Base-by-base conservation (phyloP, 129 eudicot species). In the Pulicaria dysenterica region DNA sequence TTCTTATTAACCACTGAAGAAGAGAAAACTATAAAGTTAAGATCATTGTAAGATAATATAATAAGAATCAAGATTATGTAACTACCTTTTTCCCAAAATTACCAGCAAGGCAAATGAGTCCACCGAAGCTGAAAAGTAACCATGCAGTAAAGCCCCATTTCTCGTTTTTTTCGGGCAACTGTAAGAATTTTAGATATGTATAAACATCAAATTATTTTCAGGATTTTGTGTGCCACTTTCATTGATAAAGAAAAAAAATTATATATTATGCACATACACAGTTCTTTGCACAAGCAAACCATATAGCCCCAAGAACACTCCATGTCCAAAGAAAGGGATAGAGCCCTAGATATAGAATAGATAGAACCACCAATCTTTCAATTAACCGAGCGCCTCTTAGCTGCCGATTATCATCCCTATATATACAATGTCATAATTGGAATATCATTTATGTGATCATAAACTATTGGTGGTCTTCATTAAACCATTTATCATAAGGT, bases 321-420 rank as follows among this genome's bases (percentile, higher is more conserved):
- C 99, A 94, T 31, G 80, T 89, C 92, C 91, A 87, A 75, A 93
- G 92, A 83, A 93, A 93, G 15, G 98, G 98, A 53, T 89, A 93
- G 17, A 93, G 84, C 43, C 90, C 64, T 54, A 85, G 74, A 51
- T 81, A 79, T 19, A 90, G 81, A 61, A 90, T 66, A 37, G 86
- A 90, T 16, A 94, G 85, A 71, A 94, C 97, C 17, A 73, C 88
- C n/a, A 90, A 61, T 79, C 98, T 90, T 60, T 91, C 96, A 81
- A 87, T 81, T 77, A 90, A 84, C 41, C 82, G 97, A 36, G 79
- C 75, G 64, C 86, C 90, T 70, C 96, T 82, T 80, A 90, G 83
- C 84, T 90, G 96, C 88, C 88, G 80, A 58, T 93, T 91, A 68
- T 84, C 79, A 82, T 94, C 98, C 87, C 98, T 87, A 58, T 14